Base-by-base conservation (phyloP, 2,329 filamentous ascomycete genomes). In the Pseudocercospora fuligena region DNA sequence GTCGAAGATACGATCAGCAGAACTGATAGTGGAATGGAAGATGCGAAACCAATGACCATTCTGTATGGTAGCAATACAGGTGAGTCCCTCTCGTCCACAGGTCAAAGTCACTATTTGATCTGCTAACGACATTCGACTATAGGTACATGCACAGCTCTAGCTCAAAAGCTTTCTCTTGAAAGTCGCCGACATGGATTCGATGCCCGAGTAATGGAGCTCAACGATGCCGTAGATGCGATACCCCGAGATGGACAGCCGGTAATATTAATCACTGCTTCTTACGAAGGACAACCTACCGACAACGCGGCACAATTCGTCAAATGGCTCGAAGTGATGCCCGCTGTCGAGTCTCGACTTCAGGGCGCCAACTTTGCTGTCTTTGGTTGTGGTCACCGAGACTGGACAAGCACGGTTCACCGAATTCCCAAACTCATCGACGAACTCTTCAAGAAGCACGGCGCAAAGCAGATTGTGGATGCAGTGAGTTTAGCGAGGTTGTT, bases 61-160 rank as follows among this genome's bases (percentile, higher is more conserved):
- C 85, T 89, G 56, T 93, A 91, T 73, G 91, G 91, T 2, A 90
- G 89, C 19, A 92, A 92, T 74, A 88, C 88, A 1, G 91, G 91
- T 12, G 31, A 9, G 31, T 33, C 31, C 9, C 31, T 33, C 31
- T 12, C 31, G 6, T 33, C 11, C 7, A 8, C 7, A 33, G 9
- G 31, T 8, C 31, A 33, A 2, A 12, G 31, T 33, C 31, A 8
- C 31, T 33, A 6, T 33, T 9, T 33, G 31, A 33, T 27, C 31
- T 8, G 11, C 6, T 33, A 9, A 3, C 9, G 31, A 33, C 31
- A 33, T 6, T 33, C 31, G 31, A 8, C 4, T 33, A 8, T 33
- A 33, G 31, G 43, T 6, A 47, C 43, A 21, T 47, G 43, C 19
- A 47, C 43, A n/a, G 16, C 43, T 47, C 43, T 47, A 7, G 43